Evolutionary conservation across 2,329 filamentous ascomycete species (phyloP).

Genomic region (Scolecobasidium constrictum): DNA sequence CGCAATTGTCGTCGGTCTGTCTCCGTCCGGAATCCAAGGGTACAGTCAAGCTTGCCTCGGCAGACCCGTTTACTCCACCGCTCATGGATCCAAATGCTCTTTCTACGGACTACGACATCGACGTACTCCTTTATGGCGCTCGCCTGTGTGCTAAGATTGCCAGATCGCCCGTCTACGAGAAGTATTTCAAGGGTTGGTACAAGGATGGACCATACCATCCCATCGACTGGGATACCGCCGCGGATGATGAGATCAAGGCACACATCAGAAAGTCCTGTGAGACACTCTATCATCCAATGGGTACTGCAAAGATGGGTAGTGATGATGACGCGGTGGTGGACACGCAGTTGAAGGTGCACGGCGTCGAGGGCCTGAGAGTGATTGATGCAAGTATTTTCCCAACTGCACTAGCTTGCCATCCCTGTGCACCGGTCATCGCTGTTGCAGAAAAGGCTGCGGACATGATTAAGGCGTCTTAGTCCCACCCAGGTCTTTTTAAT

Average conservation of each 20-base stretch:
- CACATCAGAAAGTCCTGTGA: constrained; percentile 2
- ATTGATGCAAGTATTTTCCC: constrained; percentile 28
- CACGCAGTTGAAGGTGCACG: constrained; percentile 20
- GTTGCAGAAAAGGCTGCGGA: constrained; percentile 10
- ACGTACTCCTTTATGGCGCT: constrained; percentile 2
- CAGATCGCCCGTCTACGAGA: constrained; percentile 3
- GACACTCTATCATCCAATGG: constrained; percentile 18
- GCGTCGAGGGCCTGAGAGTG: constrained; percentile 22
- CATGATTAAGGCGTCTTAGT: constrained; percentile 8
- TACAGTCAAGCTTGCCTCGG: constrained; percentile 40
- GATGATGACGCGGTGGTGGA: constrained; percentile 23
- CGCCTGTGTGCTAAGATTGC: constrained; percentile 1
- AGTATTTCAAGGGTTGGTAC: constrained; percentile 6
- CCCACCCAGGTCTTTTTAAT: constrained; percentile 11
- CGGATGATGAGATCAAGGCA: constrained; percentile 7
- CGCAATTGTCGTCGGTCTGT: not conserved
- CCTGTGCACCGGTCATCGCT: constrained; percentile 8
- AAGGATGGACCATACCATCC: constrained; percentile 1
- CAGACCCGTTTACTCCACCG: constrained; percentile 39
- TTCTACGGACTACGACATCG: constrained; percentile 4
- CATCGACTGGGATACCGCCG: constrained; percentile 5
- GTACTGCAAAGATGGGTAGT: constrained; percentile 24
- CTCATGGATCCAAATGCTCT: constrained; percentile 34
- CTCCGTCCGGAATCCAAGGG: constrained; percentile 34
- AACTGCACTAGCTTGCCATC: constrained; percentile 16